A percentile compares a stretch with the other conserved stretches of the same genome.
Evolutionary conservation across 148 eudicot genomes (phyloP).

Genomic region (Cornus kousa): DNA sequence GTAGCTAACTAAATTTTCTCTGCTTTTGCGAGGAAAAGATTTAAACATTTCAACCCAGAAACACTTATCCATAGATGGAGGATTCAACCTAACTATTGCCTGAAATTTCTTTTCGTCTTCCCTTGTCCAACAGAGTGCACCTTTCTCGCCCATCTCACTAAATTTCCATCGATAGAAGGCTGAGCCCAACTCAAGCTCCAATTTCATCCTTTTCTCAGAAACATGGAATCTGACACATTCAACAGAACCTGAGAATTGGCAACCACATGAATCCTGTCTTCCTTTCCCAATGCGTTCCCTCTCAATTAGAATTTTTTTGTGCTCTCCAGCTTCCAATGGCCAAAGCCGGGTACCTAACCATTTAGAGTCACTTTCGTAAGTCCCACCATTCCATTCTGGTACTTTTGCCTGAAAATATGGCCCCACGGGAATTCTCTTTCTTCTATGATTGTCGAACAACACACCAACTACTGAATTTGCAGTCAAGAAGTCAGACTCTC

Average conservation of each 20-base stretch:
- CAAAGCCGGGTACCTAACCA: slow-evolving; percentile 71
- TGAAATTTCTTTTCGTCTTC: slow-evolving; percentile 58
- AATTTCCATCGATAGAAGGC: slow-evolving; percentile 66
- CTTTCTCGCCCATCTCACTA: slow-evolving; percentile 75
- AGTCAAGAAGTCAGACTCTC: slow-evolving; percentile 16
- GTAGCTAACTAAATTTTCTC: slow-evolving; percentile 69
- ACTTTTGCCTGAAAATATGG: slow-evolving; percentile 57
- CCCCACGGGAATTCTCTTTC: slow-evolving; percentile 59
- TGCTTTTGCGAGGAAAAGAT: slow-evolving; percentile 41
- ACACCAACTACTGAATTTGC: slow-evolving; percentile 18
- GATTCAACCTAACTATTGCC: slow-evolving; percentile 51
- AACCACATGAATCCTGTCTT: slow-evolving; percentile 59
- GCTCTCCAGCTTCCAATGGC: slow-evolving; percentile 50
- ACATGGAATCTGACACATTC: slow-evolving; percentile 70
- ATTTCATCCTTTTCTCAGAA: slow-evolving; percentile 44
- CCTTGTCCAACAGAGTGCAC: slow-evolving; percentile 56
- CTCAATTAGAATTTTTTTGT: slow-evolving; percentile 32
- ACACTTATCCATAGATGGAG: slow-evolving; percentile 39
- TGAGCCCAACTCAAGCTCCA: slow-evolving; percentile 65
- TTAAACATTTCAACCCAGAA: slow-evolving; percentile 58
- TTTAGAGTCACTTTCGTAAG: slow-evolving; percentile 47
- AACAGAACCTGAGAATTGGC: slow-evolving; percentile 50
- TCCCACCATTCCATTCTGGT: slow-evolving; percentile 54
- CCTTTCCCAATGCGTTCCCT: slow-evolving; percentile 66
- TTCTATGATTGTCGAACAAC: slow-evolving; percentile 23